These are phyloP conservation scores for Wallemia hederae DNA, from an alignment of 1,284 basidiomycete species.

Conservation along the genomic window DNA sequence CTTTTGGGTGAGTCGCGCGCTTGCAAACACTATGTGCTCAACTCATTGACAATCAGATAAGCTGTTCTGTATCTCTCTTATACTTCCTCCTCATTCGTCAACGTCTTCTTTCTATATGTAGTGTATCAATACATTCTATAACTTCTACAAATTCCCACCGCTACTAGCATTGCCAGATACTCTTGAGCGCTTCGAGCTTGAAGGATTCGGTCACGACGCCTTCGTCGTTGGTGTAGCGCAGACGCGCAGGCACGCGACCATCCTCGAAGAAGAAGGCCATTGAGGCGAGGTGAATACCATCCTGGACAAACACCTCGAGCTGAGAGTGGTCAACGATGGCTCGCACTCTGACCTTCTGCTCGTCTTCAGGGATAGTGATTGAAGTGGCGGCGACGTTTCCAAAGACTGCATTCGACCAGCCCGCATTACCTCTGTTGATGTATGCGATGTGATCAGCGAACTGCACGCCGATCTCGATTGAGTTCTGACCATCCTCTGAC, in stretches of 20 bases:
- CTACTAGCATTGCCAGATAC: background rate
- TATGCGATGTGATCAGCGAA: background rate
- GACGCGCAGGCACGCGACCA: background rate
- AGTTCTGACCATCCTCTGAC: background rate
- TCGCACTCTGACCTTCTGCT: background rate
- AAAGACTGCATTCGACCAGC: background rate
- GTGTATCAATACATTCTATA: background rate
- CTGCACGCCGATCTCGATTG: background rate
- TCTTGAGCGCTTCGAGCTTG: background rate
- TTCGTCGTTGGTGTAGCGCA: background rate
- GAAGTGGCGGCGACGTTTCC: background rate
- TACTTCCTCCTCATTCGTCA: background rate
- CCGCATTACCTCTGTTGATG: background rate
- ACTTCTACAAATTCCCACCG: background rate
- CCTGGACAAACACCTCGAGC: background rate
- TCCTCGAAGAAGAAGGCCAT: background rate
- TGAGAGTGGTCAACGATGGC: background rate
- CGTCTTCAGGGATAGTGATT: background rate
- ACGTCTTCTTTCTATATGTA: background rate
- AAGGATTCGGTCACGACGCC: background rate
- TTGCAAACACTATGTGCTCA: no score
- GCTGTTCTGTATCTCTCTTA: background rate
- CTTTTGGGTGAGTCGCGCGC: background rate
- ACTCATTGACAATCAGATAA: background rate
- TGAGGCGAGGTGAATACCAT: background rate